phyloP scores from a whole-genome alignment of 2,329 filamentous ascomycete species.

The Dactylellina drechsleri region DNA sequence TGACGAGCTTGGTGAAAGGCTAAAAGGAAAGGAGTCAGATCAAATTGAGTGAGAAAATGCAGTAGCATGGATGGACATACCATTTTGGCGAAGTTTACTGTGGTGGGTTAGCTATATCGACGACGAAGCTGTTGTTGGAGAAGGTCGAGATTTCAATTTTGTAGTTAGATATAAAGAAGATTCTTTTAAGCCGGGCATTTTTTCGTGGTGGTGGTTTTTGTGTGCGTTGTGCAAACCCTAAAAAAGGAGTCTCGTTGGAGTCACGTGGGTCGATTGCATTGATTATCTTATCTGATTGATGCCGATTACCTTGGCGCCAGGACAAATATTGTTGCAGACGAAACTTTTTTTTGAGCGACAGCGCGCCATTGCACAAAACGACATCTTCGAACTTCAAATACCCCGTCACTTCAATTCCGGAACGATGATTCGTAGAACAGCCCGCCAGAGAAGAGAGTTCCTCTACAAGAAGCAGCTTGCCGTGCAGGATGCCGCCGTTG shows the following conservation, averaged over 20 bases:
- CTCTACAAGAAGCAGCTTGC: slow-evolving; percentile 89
- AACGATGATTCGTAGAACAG: slow-evolving; percentile 68
- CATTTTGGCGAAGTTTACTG: slow-evolving; percentile 14
- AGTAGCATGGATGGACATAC: slow-evolving; percentile 5
- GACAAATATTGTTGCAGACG: background rate
- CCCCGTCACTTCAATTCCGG: background rate
- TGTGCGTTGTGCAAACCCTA: slow-evolving; percentile 34
- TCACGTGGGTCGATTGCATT: slow-evolving; percentile 18
- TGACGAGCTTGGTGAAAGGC: slow-evolving; percentile 93
- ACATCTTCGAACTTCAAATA: slow-evolving; percentile 62
- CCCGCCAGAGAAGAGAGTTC: slow-evolving; percentile 83
- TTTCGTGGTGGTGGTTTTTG: background rate
- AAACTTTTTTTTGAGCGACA: slow-evolving; percentile 12
- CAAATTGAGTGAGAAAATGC: background rate
- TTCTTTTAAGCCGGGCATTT: background rate
- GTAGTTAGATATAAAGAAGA: background rate
- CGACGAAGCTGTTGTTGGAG: background rate
- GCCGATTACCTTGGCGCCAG: background rate
- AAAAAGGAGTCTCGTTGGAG: background rate
- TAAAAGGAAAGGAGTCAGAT: slow-evolving; percentile 61
- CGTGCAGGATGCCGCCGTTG: slow-evolving; percentile 89
- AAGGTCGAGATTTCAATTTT: background rate
- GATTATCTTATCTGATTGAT: slow-evolving; percentile 8
- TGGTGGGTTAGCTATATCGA: no score
- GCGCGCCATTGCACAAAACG: background rate